These are phyloP conservation scores for Cryptosporidium baileyi DNA, from an alignment of 169 alveolate genomes.

Conservation along the genomic window DNA sequence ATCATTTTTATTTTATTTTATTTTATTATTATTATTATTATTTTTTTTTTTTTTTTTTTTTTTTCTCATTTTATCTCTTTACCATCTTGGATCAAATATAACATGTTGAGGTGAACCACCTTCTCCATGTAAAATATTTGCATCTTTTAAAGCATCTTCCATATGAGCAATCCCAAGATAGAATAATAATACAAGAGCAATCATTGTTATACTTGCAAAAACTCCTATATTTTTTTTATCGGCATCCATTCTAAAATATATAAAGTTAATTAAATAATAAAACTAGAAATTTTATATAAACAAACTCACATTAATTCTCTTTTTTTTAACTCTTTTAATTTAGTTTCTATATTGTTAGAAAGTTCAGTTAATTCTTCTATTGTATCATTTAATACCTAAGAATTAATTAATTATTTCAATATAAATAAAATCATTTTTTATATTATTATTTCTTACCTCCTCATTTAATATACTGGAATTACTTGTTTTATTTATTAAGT, in stretches of 20 bases:
- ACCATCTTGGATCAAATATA: slow-evolving; percentile 66
- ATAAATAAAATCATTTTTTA: neutral
- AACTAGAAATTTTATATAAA: neutral
- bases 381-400: slow-evolving; percentile 48
- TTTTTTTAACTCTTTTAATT: slow-evolving; percentile 42
- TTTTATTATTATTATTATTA: neutral
- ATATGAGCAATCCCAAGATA: slow-evolving; percentile 67
- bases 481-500: slow-evolving; percentile 1
- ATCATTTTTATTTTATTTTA: neutral
- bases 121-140: slow-evolving; percentile 40
- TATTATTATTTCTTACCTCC: slow-evolving; percentile 9
- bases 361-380: slow-evolving; percentile 58
- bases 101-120: slow-evolving; percentile 39
- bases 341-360: slow-evolving; percentile 56
- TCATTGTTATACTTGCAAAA: slow-evolving; percentile 68
- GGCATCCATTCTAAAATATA: slow-evolving; percentile 30
- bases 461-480: slow-evolving; percentile 15
- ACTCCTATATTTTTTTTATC: slow-evolving; percentile 64
- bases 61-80: neutral
- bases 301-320: slow-evolving; percentile 61
- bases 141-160: slow-evolving; percentile 69
- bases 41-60: neutral
- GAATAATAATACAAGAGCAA: slow-evolving; percentile 44
- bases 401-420: neutral
- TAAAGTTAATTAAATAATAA: neutral